These are phyloP conservation scores for Talaromyces sp. DNA, from an alignment of 2,329 filamentous ascomycete genomes.

Conservation along the genomic window DNA sequence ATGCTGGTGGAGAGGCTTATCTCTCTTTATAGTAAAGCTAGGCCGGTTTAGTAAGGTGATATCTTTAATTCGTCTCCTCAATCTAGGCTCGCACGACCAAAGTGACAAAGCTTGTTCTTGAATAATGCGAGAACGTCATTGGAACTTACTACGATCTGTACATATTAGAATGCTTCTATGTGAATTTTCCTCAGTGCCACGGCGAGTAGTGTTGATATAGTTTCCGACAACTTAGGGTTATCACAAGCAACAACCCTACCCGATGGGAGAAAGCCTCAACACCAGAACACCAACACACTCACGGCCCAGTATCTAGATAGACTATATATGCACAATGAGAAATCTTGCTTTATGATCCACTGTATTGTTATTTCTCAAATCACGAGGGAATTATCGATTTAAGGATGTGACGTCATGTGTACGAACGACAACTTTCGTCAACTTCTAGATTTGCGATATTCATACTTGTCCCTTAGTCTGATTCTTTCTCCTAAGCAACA, in stretches of 20 bases:
- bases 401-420: not conserved
- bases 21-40: not conserved
- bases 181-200: not conserved
- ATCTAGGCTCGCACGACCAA: not conserved
- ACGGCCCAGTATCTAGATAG: not conserved
- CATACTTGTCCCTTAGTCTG: not conserved
- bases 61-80: not conserved
- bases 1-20: slow-evolving; percentile 3
- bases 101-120: not conserved
- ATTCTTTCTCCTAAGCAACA: not conserved
- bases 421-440: not conserved
- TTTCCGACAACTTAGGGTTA: not conserved
- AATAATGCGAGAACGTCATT: not conserved
- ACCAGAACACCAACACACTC: not conserved
- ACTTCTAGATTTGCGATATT: not conserved
- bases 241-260: not conserved
- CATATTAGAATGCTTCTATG: not conserved
- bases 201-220: not conserved
- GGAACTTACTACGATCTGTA: no score
- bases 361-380: not conserved
- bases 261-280: not conserved
- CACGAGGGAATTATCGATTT: not conserved
- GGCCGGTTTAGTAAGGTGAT: not conserved
- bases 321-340: not conserved
- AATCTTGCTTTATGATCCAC: not conserved